phyloP scores from a whole-genome alignment of 1,139 yeast species.

The Blastobotrys arbuscula region DNA sequence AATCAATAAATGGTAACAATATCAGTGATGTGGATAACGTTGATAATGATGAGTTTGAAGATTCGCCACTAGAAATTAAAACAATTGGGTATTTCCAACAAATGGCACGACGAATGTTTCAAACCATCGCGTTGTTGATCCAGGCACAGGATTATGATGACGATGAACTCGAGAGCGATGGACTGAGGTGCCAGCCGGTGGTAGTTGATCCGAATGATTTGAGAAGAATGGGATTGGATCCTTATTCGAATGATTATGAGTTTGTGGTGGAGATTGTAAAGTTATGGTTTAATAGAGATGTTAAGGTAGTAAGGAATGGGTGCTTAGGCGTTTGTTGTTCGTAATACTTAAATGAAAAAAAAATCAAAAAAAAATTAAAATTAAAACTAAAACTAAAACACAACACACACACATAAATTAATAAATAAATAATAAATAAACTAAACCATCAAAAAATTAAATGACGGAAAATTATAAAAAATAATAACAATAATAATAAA shows the following conservation, averaged over 20 bases:
- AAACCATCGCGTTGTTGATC: conserved; percentile 18
- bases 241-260: conserved; percentile 55
- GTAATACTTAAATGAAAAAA: not conserved
- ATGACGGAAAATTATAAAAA: conserved; percentile 9
- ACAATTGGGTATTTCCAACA: conserved; percentile 31
- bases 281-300: conserved; percentile 48
- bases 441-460: no score
- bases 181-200: conserved; percentile 36
- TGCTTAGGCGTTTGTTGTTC: not conserved
- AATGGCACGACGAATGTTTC: conserved; percentile 27
- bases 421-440: conserved; percentile 10
- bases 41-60: not conserved
- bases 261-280: conserved; percentile 51
- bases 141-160: conserved; percentile 20
- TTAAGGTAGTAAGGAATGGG: not conserved
- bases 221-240: conserved; percentile 69
- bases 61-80: conserved; percentile 19
- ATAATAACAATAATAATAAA: conserved; percentile 11
- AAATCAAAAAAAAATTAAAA: conserved; percentile 6
- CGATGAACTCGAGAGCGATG: conserved; percentile 8
- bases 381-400: conserved; percentile 13
- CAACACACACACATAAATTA: conserved; percentile 13
- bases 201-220: conserved; percentile 40
- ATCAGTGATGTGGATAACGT: not conserved
- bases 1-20: not conserved